phyloP scores from a whole-genome alignment of 2,329 filamentous ascomycete species.

The Aspergillus sp. region DNA sequence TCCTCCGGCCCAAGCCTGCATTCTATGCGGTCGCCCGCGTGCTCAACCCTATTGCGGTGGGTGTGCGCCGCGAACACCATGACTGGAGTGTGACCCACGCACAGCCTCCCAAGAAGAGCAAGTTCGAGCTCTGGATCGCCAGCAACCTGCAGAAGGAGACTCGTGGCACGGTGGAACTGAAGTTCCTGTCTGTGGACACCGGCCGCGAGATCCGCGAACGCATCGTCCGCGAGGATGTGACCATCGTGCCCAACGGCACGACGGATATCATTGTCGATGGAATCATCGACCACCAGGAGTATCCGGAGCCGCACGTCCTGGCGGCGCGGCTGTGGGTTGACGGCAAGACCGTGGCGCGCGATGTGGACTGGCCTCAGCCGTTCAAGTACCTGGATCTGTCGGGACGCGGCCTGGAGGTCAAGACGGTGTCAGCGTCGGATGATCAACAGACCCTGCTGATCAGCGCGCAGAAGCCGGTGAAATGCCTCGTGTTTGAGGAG shows the following conservation, averaged over 20 bases:
- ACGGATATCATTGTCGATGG: conserved; percentile 48
- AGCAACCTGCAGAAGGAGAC: conserved; percentile 43
- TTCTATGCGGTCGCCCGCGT: conserved; percentile 61
- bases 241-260: conserved; percentile 53
- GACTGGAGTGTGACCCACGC: conserved; percentile 61
- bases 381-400: conserved; percentile 58
- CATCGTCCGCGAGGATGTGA: conserved; percentile 47
- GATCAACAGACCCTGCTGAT: conserved; percentile 38
- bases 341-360: conserved; percentile 50
- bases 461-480: conserved; percentile 52
- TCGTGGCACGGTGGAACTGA: conserved; percentile 36
- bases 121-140: conserved; percentile 57
- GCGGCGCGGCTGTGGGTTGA: conserved; percentile 53
- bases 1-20: conserved; percentile 58
- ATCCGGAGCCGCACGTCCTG: conserved; percentile 55
- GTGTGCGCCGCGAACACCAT: conserved; percentile 56
- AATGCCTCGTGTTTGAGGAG: conserved; percentile 61
- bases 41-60: conserved; percentile 56
- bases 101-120: conserved; percentile 51
- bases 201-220: conserved; percentile 54
- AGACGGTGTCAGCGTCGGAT: conserved; percentile 30
- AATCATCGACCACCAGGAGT: conserved; percentile 47
- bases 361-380: conserved; percentile 61
- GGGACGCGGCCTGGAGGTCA: conserved; percentile 49
- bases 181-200: conserved; percentile 54